phyloP scores from a whole-genome alignment of 2,329 filamentous ascomycete genomes.

The Penicillium nordicum region DNA sequence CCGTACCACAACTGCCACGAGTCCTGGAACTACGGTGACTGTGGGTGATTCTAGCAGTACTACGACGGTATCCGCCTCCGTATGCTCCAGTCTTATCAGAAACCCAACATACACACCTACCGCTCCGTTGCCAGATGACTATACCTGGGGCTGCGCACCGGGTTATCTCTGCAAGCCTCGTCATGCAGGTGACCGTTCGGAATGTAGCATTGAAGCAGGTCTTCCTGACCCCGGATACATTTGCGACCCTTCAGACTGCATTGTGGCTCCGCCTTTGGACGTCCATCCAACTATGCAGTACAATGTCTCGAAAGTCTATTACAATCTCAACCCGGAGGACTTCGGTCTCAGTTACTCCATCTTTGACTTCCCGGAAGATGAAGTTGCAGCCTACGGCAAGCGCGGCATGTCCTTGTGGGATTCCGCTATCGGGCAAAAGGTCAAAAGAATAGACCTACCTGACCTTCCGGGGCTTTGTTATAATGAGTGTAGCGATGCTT shows the following conservation, averaged over 20 bases:
- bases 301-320: constrained; percentile 56
- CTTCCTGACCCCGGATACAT: constrained; percentile 39
- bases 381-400: not conserved
- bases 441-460: not conserved
- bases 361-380: constrained; percentile 38
- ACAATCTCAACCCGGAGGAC: constrained; percentile 59
- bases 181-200: constrained; percentile 27
- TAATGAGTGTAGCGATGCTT: constrained; percentile 9
- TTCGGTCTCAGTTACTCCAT: constrained; percentile 65
- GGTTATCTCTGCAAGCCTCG: constrained; percentile 43
- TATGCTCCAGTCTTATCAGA: constrained; percentile 28
- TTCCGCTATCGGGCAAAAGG: not conserved
- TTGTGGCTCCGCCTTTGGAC: constrained; percentile 28
- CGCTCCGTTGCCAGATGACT: constrained; percentile 27
- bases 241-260: constrained; percentile 42
- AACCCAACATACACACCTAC: constrained; percentile 32
- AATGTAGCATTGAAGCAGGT: constrained; percentile 42
- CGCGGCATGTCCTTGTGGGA: not conserved
- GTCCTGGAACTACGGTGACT: too few species aligned
- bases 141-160: constrained; percentile 45
- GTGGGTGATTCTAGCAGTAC: not conserved
- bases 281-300: constrained; percentile 43
- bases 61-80: constrained; percentile 11
- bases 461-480: constrained; percentile 10
- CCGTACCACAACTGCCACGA: not conserved